These are phyloP conservation scores for Wickerhamomyces canadensis DNA, from an alignment of 805 yeast species.

Conservation along the genomic window DNA sequence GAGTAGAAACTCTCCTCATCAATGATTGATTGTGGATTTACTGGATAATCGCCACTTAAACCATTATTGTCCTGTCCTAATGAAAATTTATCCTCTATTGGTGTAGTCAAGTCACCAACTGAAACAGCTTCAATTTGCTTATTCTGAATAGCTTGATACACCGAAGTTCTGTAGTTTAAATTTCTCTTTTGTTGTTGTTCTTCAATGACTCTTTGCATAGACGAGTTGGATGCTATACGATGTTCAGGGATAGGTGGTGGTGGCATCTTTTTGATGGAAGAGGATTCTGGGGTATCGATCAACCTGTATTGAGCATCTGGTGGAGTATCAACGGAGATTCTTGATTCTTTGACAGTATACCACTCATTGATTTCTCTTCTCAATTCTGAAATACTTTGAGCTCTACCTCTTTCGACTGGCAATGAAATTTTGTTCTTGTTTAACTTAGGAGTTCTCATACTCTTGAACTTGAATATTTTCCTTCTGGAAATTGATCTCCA, in stretches of 20 bases:
- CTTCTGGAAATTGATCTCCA: slow-evolving; percentile 25
- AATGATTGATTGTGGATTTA: slow-evolving; percentile 6
- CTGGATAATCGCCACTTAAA: slow-evolving; percentile 4
- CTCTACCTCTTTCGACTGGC: slow-evolving; percentile 11
- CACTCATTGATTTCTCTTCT: slow-evolving; percentile 22
- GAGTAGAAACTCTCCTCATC: slow-evolving; percentile 6
- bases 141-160: neutral
- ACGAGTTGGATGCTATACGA: slow-evolving; percentile 14
- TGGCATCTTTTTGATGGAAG: slow-evolving; percentile 4
- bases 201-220: slow-evolving; percentile 12
- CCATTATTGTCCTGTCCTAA: neutral
- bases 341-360: slow-evolving; percentile 7
- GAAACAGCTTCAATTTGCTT: neutral
- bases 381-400: slow-evolving; percentile 21
- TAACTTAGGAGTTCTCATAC: slow-evolving; percentile 3
- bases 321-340: slow-evolving; percentile 2
- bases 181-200: slow-evolving; percentile 3
- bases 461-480: slow-evolving; percentile 12
- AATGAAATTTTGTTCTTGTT: slow-evolving; percentile 5
- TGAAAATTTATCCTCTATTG: neutral
- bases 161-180: neutral
- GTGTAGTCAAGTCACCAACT: neutral
- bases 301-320: slow-evolving; percentile 6
- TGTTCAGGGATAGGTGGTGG: slow-evolving; percentile 23
- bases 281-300: slow-evolving; percentile 1